phyloP scores from a whole-genome alignment of 192 early-diverging fungal species.

The Gamsiella multidivaricata region DNA sequence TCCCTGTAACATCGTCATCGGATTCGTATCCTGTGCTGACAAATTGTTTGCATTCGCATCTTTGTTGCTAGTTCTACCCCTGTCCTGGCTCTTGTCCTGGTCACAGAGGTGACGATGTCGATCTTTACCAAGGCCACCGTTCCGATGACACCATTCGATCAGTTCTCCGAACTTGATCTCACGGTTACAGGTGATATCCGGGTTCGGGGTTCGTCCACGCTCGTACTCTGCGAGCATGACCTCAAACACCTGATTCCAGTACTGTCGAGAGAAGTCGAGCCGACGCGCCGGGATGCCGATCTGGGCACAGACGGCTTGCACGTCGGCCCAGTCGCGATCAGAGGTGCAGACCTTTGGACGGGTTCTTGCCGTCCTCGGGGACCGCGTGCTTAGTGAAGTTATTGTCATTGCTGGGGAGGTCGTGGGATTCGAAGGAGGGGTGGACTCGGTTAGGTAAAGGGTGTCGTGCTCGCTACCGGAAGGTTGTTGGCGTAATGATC shows the following conservation, averaged over 20 bases:
- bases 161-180: constrained; percentile 96
- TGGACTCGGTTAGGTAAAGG: constrained; percentile 14
- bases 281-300: constrained; percentile 72
- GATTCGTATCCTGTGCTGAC: not conserved
- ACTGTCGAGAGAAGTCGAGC: constrained; percentile 87
- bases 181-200: constrained; percentile 90
- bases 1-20: not conserved
- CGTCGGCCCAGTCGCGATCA: constrained; percentile 81
- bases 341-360: constrained; percentile 73
- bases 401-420: not conserved
- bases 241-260: constrained; percentile 93
- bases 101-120: no score
- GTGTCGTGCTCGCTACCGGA: constrained; percentile 5
- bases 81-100: not conserved
- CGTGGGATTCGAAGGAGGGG: not conserved
- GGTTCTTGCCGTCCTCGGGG: constrained; percentile 17
- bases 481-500: not conserved
- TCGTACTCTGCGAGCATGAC: constrained; percentile 78
- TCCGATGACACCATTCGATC: constrained; percentile 61
- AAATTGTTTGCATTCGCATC: not conserved
- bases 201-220: constrained; percentile 86
- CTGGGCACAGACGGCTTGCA: constrained; percentile 74
- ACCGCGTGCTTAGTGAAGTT: not conserved
- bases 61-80: constrained; percentile 38
- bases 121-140: constrained; percentile 44